Evolutionary conservation across 345 rosid species (phyloP).

Genomic region (Moringa oleifera): DNA sequence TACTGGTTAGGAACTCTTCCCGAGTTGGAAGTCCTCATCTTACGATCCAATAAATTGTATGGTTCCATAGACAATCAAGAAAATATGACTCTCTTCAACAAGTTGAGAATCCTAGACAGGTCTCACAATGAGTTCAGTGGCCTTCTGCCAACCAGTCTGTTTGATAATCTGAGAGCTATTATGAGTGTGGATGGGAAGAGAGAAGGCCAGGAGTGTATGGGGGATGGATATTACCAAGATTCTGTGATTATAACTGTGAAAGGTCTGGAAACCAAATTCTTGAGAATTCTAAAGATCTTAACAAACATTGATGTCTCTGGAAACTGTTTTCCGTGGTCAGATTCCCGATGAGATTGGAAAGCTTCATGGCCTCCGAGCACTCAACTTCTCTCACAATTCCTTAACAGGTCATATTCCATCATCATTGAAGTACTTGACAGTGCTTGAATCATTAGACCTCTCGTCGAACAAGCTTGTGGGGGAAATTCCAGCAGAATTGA

Average conservation of each 20-base stretch:
- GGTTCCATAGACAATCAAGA: neutral
- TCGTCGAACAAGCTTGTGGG: conserved; percentile 16
- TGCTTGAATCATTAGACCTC: conserved; percentile 19
- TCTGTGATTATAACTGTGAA: neutral
- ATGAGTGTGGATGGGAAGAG: no score
- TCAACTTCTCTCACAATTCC: conserved; percentile 13
- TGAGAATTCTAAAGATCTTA: conserved; percentile 16
- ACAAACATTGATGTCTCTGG: conserved; percentile 13
- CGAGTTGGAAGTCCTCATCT: conserved; percentile 1
- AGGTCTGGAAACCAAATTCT: conserved; percentile 4
- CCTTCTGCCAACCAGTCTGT: neutral
- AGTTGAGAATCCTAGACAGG: neutral
- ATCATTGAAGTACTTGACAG: neutral
- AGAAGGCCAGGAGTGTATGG: neutral
- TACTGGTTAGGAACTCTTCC: conserved; percentile 20
- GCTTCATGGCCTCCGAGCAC: neutral
- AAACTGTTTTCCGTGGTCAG: neutral
- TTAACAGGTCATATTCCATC: neutral
- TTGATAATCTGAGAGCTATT: no score
- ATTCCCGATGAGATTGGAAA: neutral
- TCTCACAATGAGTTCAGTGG: neutral
- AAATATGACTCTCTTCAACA: no score
- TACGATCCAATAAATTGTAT: conserved; percentile 7
- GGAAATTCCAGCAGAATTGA: conserved; percentile 17
- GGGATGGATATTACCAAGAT: conserved; percentile 3